Conservation (phyloP, 2,329 filamentous ascomycete species). For the Celoporthe dispersa region DNA sequence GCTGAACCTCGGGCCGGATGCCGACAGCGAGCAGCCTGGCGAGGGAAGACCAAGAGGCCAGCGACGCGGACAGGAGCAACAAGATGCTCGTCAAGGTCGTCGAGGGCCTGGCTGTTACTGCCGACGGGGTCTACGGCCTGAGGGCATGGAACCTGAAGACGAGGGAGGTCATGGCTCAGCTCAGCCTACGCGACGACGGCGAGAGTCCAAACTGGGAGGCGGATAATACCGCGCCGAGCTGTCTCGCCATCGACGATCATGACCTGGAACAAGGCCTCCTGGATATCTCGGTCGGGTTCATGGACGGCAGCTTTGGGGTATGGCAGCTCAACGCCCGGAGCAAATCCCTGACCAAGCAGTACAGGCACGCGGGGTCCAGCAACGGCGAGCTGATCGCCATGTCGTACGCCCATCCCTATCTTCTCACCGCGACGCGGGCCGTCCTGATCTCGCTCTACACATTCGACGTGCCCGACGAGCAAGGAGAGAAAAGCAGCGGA, state of each 20-base stretch:
- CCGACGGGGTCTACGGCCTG: constrained; percentile 70
- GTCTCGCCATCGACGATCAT: constrained; percentile 67
- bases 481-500: constrained; percentile 20
- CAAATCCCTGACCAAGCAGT: constrained; percentile 52
- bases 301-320: constrained; percentile 71
- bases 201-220: constrained; percentile 29
- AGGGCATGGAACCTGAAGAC: constrained; percentile 78
- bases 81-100: constrained; percentile 78
- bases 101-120: constrained; percentile 78
- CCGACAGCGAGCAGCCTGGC: not conserved
- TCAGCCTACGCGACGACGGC: constrained; percentile 37
- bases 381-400: constrained; percentile 71
- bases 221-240: constrained; percentile 52
- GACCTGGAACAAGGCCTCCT: constrained; percentile 49
- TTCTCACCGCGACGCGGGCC: constrained; percentile 76
- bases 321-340: constrained; percentile 62
- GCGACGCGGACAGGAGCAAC: constrained; percentile 44
- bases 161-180: constrained; percentile 61
- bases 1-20: constrained; percentile 52
- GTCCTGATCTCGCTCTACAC: constrained; percentile 79
- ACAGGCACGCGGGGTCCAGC: constrained; percentile 64
- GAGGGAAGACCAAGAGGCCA: constrained; percentile 26
- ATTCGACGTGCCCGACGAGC: constrained; percentile 48
- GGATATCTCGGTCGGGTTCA: constrained; percentile 70
- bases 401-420: constrained; percentile 74